Conservation (phyloP, 164 flowering plant species). For the Sextonia rubra region DNA sequence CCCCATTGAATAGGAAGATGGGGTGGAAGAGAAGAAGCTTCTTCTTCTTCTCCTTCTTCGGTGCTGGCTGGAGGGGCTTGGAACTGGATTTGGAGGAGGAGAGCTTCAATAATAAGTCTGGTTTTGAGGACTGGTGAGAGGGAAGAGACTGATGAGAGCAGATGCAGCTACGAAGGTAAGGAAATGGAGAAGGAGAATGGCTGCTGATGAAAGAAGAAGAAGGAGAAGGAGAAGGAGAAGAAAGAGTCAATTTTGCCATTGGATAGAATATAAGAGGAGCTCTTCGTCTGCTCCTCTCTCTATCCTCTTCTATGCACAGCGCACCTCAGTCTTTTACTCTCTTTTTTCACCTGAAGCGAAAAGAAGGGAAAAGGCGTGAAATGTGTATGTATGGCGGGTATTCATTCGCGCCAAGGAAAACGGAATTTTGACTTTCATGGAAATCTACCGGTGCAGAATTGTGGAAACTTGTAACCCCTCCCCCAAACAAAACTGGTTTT, state of each 20-base stretch:
- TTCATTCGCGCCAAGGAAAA: too few relatives aligned
- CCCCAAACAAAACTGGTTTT: too few relatives aligned
- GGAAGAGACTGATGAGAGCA: constrained; percentile 8
- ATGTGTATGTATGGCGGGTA: too few relatives aligned
- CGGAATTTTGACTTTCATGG: too few relatives aligned
- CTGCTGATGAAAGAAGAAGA: constrained; percentile 26
- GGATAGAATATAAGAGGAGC: constrained; percentile 17
- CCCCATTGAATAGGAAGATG: constrained; percentile 38
- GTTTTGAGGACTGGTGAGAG: constrained; percentile 7
- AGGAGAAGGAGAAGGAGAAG: constrained; percentile 28
- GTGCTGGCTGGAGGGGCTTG: not conserved
- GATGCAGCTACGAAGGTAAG: constrained; percentile 3
- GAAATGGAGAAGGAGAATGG: constrained; percentile 11
- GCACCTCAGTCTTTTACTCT: not conserved
- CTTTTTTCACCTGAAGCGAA: too few relatives aligned
- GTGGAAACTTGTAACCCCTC: too few relatives aligned
- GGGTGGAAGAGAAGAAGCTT: constrained; percentile 34
- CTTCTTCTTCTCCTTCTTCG: constrained; percentile 14
- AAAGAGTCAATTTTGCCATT: constrained; percentile 37
- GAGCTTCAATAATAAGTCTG: not conserved
- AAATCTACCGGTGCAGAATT: too few relatives aligned
- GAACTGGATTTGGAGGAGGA: constrained; percentile 5
- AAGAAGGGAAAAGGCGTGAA: too few relatives aligned
- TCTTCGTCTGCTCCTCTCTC: not conserved
- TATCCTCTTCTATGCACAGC: too few relatives aligned